Percentiles rank a stretch among this genome's conserved stretches.
phyloP scores from a whole-genome alignment of 306 rosid species.

The Pachyrhizus erosus region DNA sequence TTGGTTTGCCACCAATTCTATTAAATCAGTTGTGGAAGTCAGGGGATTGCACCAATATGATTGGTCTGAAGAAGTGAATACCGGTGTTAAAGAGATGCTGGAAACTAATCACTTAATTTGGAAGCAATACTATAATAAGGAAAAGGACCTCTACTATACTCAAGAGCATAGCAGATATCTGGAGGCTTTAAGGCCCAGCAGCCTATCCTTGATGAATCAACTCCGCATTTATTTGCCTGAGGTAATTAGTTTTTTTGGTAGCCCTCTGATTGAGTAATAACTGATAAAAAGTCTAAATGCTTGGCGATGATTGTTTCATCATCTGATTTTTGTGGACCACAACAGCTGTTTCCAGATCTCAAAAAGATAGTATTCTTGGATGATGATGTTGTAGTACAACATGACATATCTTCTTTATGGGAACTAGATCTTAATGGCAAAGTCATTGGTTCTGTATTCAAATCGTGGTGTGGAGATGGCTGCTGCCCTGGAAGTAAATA shows the following conservation, averaged over 20 bases:
- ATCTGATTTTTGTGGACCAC: slow-evolving; percentile 57
- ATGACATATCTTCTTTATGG: slow-evolving; percentile 83
- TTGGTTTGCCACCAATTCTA: slow-evolving; percentile 85
- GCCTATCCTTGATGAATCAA: slow-evolving; percentile 85
- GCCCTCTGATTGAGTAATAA: slow-evolving; percentile 40
- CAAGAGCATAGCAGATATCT: slow-evolving; percentile 57
- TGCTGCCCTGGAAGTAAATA: slow-evolving; percentile 78
- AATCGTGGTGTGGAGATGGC: slow-evolving; percentile 66
- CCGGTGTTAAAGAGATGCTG: slow-evolving; percentile 74
- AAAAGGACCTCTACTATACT: slow-evolving; percentile 47
- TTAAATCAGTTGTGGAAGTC: slow-evolving; percentile 77
- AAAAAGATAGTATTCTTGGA: slow-evolving; percentile 80
- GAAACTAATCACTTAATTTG: slow-evolving; percentile 78
- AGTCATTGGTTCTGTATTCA: slow-evolving; percentile 80
- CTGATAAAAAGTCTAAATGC: slow-evolving; percentile 41
- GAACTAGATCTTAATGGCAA: slow-evolving; percentile 81
- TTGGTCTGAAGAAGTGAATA: slow-evolving; percentile 84
- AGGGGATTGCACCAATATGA: slow-evolving; percentile 92
- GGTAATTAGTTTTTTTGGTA: slow-evolving; percentile 57
- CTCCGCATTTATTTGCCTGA: slow-evolving; percentile 80
- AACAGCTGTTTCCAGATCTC: slow-evolving; percentile 95
- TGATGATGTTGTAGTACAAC: slow-evolving; percentile 90
- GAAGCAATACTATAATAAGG: slow-evolving; percentile 66
- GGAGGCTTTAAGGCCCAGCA: slow-evolving; percentile 66
- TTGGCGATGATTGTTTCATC: slow-evolving; percentile 49